phyloP scores from a whole-genome alignment of 805 yeast genomes.

The Starmerella vaccinii region DNA sequence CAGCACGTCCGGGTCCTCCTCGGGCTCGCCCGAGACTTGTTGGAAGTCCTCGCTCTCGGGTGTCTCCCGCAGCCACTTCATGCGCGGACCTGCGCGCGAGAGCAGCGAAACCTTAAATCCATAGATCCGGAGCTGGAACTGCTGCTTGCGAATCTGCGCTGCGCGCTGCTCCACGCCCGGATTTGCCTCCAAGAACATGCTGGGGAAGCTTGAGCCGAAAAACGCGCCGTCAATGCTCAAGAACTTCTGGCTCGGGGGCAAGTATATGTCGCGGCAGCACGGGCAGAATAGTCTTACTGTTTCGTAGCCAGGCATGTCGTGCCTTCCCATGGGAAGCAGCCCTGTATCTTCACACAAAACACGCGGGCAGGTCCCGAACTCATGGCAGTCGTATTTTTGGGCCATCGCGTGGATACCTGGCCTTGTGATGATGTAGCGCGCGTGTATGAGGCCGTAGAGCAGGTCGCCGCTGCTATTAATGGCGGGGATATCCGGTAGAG shows the following conservation, averaged over 20 bases:
- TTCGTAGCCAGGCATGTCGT: conserved; percentile 83
- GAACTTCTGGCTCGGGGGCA: conserved; percentile 80
- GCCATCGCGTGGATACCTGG: conserved; percentile 80
- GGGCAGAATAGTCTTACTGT: conserved; percentile 92
- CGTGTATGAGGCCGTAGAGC: conserved; percentile 87
- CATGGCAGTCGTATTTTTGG: conserved; percentile 79
- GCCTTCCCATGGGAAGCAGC: conserved; percentile 80
- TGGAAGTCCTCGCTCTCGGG: conserved; percentile 54
- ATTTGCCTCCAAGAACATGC: conserved; percentile 78
- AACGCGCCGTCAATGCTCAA: conserved; percentile 90
- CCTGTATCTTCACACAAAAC: conserved; percentile 83
- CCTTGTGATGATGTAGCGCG: conserved; percentile 77
- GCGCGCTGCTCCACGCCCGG: conserved; percentile 81
- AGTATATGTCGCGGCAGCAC: conserved; percentile 80
- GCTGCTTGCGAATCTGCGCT: conserved; percentile 43
- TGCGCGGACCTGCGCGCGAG: conserved; percentile 79
- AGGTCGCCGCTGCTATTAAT: conserved; percentile 86
- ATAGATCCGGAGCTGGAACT: conserved; percentile 59
- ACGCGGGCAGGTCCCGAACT: conserved; percentile 88
- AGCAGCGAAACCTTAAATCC: conserved; percentile 75
- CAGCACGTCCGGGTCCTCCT: conserved; percentile 10
- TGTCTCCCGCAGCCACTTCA: conserved; percentile 82
- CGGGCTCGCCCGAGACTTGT: conserved; percentile 38
- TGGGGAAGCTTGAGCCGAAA: conserved; percentile 93
- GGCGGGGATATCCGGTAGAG: conserved; percentile 58